These are phyloP conservation scores for Lactarius pseudohatsudake DNA, from an alignment of 768 basidiomycete genomes.

Conservation along the genomic window DNA sequence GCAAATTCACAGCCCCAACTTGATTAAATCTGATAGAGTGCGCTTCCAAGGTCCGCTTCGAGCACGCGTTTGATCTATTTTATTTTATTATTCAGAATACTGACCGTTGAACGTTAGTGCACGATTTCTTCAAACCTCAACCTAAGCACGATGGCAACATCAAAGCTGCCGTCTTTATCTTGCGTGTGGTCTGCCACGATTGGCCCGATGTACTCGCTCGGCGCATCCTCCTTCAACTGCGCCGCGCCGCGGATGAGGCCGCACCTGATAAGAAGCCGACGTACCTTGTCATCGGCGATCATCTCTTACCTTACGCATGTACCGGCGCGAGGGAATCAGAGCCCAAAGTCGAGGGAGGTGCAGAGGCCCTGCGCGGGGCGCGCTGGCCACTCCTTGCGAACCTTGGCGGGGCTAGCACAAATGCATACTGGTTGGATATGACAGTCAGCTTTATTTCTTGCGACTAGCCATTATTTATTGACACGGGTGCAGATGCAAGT, in stretches of 20 bases:
- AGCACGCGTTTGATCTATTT: not conserved
- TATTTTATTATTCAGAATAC: not conserved
- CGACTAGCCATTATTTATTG: not conserved
- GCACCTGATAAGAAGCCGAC: slow-evolving; percentile 39
- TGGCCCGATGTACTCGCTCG: slow-evolving; percentile 62
- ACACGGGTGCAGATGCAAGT: slow-evolving; percentile 54
- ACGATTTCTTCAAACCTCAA: slow-evolving; percentile 77
- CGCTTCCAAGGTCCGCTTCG: slow-evolving; percentile 27
- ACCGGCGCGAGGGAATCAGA: slow-evolving; percentile 32
- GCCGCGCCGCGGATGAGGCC: slow-evolving; percentile 37
- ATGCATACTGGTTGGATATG: slow-evolving; percentile 71
- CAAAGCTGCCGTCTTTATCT: slow-evolving; percentile 62
- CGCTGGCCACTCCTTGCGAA: slow-evolving; percentile 69
- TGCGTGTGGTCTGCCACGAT: slow-evolving; percentile 74
- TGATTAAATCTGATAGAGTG: slow-evolving; percentile 28
- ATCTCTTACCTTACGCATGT: slow-evolving; percentile 68
- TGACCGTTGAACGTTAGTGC: slow-evolving; percentile 41
- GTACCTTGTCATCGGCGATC: slow-evolving; percentile 68
- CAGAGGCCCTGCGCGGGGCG: slow-evolving; percentile 52
- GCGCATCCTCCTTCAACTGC: slow-evolving; percentile 47
- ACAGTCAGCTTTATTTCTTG: slow-evolving; percentile 43
- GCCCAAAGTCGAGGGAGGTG: slow-evolving; percentile 44
- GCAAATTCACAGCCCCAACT: slow-evolving; percentile 26
- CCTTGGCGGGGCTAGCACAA: slow-evolving; percentile 67
- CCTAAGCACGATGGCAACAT: slow-evolving; percentile 25